A percentile compares a stretch with the other conserved stretches of the same genome.
phyloP scores from a whole-genome alignment of 148 eudicot genomes.

The Cornus controversa region DNA sequence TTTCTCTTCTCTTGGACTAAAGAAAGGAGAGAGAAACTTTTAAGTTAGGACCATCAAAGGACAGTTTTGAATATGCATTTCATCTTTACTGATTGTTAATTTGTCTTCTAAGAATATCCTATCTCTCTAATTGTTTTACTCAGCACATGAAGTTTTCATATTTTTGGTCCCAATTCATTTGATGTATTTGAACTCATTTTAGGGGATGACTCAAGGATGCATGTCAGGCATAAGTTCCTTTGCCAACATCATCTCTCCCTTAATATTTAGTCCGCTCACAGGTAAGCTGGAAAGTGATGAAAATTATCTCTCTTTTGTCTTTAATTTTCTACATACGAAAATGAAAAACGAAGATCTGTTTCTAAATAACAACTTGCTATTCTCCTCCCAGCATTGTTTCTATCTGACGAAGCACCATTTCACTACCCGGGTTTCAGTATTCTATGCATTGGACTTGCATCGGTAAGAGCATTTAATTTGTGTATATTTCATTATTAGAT shows the following conservation, averaged over 20 bases:
- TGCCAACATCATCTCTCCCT: constrained; percentile 63
- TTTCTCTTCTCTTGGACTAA: too few species aligned
- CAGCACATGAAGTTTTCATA: background rate
- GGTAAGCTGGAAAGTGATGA: constrained; percentile 32
- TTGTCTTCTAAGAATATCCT: background rate
- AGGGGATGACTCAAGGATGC: constrained; percentile 85
- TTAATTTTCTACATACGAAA: background rate
- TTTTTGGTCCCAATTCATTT: background rate
- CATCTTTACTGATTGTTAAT: background rate
- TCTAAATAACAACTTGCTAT: background rate
- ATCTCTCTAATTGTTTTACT: background rate
- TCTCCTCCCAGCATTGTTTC: constrained; percentile 48
- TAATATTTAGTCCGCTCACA: constrained; percentile 71
- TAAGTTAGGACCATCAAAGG: too few species aligned
- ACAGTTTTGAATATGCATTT: too few species aligned
- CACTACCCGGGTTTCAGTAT: constrained; percentile 78
- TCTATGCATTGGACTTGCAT: constrained; percentile 48
- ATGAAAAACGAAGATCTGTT: background rate
- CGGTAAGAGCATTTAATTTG: constrained; percentile 32
- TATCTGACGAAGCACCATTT: constrained; percentile 61
- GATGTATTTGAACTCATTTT: constrained; percentile 1
- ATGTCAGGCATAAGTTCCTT: constrained; percentile 66
- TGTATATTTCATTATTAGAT: too few species aligned
- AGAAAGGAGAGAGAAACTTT: too few species aligned
- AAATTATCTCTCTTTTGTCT: background rate